These are phyloP conservation scores for Neohortaea acidophila DNA, from an alignment of 495 filamentous ascomycete genomes.

Conservation along the genomic window DNA sequence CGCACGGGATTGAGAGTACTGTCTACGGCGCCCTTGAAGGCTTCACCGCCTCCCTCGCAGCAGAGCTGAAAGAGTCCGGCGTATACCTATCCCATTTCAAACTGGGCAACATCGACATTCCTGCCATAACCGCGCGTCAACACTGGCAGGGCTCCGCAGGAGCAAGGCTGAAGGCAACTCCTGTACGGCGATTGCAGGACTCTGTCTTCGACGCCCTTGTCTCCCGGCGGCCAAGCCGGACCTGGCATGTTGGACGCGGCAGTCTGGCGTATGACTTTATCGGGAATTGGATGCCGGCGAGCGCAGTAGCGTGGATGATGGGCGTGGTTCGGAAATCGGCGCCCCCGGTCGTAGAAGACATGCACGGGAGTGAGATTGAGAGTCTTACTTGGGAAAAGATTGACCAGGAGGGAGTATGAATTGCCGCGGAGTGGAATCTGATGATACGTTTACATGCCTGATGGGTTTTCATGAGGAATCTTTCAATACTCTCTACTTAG, in stretches of 20 bases:
- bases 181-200: constrained; percentile 60
- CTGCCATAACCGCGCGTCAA: constrained; percentile 20
- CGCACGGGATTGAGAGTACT: constrained; percentile 67
- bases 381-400: constrained; percentile 29
- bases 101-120: constrained; percentile 70
- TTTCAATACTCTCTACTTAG: too few relatives aligned
- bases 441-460: too few relatives aligned
- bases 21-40: constrained; percentile 62
- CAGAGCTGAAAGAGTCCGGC: constrained; percentile 55
- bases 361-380: constrained; percentile 11
- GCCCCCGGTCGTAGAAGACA: not conserved
- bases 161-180: constrained; percentile 40
- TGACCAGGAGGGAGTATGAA: constrained; percentile 15
- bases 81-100: constrained; percentile 71
- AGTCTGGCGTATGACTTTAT: constrained; percentile 71
- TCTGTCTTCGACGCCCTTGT: constrained; percentile 78
- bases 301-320: constrained; percentile 80
- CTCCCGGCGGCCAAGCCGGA: constrained; percentile 31
- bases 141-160: constrained; percentile 19
- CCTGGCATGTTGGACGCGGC: constrained; percentile 66
- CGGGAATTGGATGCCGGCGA: constrained; percentile 64
- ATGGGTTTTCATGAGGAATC: too few relatives aligned
- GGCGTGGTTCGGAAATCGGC: constrained; percentile 41
- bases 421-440: too few relatives aligned
- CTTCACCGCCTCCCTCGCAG: constrained; percentile 60